A percentile compares a stretch with the other conserved stretches of the same genome.
Evolutionary conservation across 2,329 filamentous ascomycete genomes (phyloP).

Genomic region (Neofusicoccum parvum): DNA sequence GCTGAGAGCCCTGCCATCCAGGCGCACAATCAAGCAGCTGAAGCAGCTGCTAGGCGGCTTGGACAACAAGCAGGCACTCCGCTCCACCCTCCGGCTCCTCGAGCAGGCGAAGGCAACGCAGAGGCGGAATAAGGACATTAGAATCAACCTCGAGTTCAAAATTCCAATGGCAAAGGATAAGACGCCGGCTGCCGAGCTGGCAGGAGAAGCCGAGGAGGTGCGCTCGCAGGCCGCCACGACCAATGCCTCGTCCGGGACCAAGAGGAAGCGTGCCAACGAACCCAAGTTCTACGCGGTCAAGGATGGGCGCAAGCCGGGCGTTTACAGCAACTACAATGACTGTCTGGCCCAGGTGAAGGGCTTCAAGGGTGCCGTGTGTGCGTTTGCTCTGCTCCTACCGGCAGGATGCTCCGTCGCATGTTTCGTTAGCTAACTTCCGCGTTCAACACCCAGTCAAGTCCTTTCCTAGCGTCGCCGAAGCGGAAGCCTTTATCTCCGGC

Average conservation of each 20-base stretch:
- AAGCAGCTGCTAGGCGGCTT: not conserved
- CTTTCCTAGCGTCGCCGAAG: conserved; percentile 72
- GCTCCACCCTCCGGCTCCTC: not conserved
- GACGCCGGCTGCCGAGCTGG: not conserved
- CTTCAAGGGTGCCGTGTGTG: conserved; percentile 52
- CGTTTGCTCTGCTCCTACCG: conserved; percentile 21
- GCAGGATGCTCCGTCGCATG: no score
- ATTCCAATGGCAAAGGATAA: conserved; percentile 4
- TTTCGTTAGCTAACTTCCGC: conserved; percentile 11
- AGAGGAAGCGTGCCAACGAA: conserved; percentile 56
- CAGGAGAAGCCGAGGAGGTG: conserved; percentile 19
- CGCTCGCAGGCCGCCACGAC: conserved; percentile 27
- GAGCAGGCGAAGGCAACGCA: not conserved
- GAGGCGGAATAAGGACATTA: not conserved
- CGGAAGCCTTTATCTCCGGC: conserved; percentile 67
- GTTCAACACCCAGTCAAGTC: conserved; percentile 67
- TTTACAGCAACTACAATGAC: conserved; percentile 66
- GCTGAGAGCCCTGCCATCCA: not conserved
- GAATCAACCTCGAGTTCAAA: not conserved
- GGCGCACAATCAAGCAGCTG: not conserved
- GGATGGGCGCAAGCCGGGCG: conserved; percentile 60
- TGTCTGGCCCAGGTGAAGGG: conserved; percentile 64
- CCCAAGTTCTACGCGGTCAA: conserved; percentile 67
- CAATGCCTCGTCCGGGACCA: conserved; percentile 48
- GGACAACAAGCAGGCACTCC: not conserved